Evolutionary conservation across 2,329 filamentous ascomycete genomes (phyloP).

Genomic region (Trichophyton simii): DNA sequence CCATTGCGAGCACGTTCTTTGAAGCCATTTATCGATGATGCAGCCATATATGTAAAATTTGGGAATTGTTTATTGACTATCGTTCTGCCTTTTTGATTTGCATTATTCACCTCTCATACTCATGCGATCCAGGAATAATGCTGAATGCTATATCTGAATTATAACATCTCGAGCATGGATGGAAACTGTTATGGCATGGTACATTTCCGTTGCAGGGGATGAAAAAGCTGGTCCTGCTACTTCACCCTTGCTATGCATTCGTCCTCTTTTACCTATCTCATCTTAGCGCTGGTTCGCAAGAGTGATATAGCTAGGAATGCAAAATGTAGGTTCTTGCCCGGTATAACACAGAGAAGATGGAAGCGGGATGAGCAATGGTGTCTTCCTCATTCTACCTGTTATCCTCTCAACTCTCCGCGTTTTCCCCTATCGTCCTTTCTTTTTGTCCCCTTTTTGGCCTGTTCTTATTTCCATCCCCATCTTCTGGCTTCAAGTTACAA

Average conservation of each 20-base stretch:
- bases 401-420: neutral
- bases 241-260: neutral
- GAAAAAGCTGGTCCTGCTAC: neutral
- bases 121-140: neutral
- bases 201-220: neutral
- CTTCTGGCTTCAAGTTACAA: neutral
- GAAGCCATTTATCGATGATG: constrained; percentile 1
- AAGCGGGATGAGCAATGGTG: neutral
- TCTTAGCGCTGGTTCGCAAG: neutral
- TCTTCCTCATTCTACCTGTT: neutral
- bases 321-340: neutral
- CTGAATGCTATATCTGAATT: neutral
- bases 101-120: neutral
- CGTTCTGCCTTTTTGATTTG: neutral
- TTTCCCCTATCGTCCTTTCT: neutral
- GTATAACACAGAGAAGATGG: neutral
- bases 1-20: constrained; percentile 1
- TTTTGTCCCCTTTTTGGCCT: neutral
- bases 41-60: constrained; percentile 5
- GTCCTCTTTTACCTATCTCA: neutral
- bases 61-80: neutral
- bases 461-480: neutral
- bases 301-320: neutral
- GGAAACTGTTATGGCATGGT: neutral
- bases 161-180: neutral